phyloP scores from a whole-genome alignment of 805 yeast species.

The Torulaspora franciscae region DNA sequence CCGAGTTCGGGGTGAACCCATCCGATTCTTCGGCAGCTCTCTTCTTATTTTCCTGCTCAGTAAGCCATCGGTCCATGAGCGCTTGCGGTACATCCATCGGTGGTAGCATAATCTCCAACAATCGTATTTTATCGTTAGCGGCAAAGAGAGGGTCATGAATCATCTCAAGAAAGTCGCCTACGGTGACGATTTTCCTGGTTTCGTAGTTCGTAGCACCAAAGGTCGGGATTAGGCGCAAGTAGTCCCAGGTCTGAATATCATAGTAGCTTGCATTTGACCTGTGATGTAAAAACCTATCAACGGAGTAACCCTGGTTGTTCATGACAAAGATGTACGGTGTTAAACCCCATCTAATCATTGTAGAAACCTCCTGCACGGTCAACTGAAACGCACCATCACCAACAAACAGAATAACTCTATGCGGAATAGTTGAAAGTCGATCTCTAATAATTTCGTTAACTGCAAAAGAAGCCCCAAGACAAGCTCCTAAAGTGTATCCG shows the following conservation, averaged over 20 bases:
- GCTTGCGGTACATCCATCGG: conserved; percentile 54
- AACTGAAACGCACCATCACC: conserved; percentile 70
- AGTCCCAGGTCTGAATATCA: conserved; percentile 61
- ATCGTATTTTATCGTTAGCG: conserved; percentile 43
- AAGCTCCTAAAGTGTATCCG: conserved; percentile 61
- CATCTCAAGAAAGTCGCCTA: conserved; percentile 46
- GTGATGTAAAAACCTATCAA: conserved; percentile 59
- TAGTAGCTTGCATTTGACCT: conserved; percentile 48
- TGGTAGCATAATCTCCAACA: conserved; percentile 54
- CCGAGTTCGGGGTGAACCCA: conserved; percentile 7
- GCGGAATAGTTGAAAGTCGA: conserved; percentile 15
- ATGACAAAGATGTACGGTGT: conserved; percentile 55
- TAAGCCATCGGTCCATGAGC: conserved; percentile 26
- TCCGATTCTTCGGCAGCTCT: conserved; percentile 12
- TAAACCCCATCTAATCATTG: conserved; percentile 50
- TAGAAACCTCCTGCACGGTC: conserved; percentile 60
- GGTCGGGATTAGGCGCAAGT: conserved; percentile 40
- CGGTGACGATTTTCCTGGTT: conserved; percentile 42
- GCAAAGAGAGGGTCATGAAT: conserved; percentile 40
- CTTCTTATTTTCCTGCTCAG: conserved; percentile 24
- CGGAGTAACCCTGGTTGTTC: conserved; percentile 64
- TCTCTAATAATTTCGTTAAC: conserved; percentile 39
- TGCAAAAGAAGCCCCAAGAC: conserved; percentile 58
- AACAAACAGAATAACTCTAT: conserved; percentile 53
- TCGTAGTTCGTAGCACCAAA: conserved; percentile 54